Conservation (phyloP, 176 grass and related monocot genomes). For the Carex kokanica region DNA sequence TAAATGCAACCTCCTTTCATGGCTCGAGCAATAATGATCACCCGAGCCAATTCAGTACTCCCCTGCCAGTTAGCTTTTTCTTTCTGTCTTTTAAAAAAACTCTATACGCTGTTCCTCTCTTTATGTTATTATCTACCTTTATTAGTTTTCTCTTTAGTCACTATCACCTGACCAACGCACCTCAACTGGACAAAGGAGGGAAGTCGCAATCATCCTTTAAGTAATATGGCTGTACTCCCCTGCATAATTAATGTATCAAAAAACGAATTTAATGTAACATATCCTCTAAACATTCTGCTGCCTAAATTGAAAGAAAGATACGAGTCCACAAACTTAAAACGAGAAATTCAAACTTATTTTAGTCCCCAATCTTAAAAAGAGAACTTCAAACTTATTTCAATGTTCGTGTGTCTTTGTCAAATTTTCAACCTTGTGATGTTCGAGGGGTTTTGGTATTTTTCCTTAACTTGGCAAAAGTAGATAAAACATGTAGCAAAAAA, state of each 20-base stretch:
- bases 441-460: background rate
- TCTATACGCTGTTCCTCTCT: constrained; percentile 21
- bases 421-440: background rate
- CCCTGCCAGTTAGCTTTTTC: constrained; percentile 37
- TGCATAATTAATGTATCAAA: constrained; percentile 22
- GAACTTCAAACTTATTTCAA: background rate
- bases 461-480: background rate
- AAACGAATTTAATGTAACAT: background rate
- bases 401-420: background rate
- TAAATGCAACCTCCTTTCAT: background rate
- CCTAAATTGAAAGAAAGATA: constrained; percentile 4
- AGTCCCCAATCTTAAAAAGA: background rate
- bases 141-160: constrained; percentile 26
- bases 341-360: background rate
- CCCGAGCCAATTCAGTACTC: constrained; percentile 20
- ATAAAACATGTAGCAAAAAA: background rate
- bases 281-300: constrained; percentile 3
- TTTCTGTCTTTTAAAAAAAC: constrained; percentile 27
- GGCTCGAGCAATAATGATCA: constrained; percentile 6
- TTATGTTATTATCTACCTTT: constrained; percentile 14
- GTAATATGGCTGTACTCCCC: constrained; percentile 40
- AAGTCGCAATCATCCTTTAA: constrained; percentile 59
- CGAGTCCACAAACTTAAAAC: background rate
- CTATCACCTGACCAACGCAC: background rate
- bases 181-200: constrained; percentile 50